These are phyloP conservation scores for Scheffersomyces titani DNA, from an alignment of 1,139 yeast species.

Conservation along the genomic window DNA sequence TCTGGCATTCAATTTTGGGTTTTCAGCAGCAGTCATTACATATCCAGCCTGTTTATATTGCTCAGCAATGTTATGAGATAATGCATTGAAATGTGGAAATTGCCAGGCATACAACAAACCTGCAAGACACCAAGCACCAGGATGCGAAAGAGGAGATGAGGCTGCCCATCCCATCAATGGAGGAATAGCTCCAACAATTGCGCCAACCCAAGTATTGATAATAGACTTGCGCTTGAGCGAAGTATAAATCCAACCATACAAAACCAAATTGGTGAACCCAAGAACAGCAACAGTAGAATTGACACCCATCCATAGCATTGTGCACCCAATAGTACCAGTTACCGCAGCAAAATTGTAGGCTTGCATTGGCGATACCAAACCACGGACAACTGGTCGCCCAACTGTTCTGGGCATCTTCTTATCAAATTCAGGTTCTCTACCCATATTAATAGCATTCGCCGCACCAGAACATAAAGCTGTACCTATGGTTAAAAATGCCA, in stretches of 20 bases:
- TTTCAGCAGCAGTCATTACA: conserved; percentile 93
- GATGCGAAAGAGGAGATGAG: conserved; percentile 74
- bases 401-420: conserved; percentile 86
- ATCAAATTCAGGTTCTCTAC: conserved; percentile 90
- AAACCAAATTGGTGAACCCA: conserved; percentile 74
- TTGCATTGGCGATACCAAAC: conserved; percentile 69
- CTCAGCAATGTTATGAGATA: conserved; percentile 82
- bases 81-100: conserved; percentile 94
- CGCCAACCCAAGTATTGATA: conserved; percentile 97
- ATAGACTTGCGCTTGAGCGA: conserved; percentile 84
- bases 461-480: conserved; percentile 88
- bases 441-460: conserved; percentile 97
- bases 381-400: conserved; percentile 88
- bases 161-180: conserved; percentile 99
- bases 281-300: conserved; percentile 80
- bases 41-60: conserved; percentile 94
- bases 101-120: conserved; percentile 95
- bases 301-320: conserved; percentile 74
- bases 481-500: conserved; percentile 76
- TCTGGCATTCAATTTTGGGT: conserved; percentile 89
- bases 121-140: conserved; percentile 96
- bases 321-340: conserved; percentile 71
- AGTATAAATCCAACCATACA: conserved; percentile 90
- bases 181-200: conserved; percentile 96
- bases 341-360: conserved; percentile 79